Evolutionary conservation across 352 stramenopile species (phyloP), one percentile per base, ranked within the genome.

Genomic region (Pythium rishiriense): DNA sequence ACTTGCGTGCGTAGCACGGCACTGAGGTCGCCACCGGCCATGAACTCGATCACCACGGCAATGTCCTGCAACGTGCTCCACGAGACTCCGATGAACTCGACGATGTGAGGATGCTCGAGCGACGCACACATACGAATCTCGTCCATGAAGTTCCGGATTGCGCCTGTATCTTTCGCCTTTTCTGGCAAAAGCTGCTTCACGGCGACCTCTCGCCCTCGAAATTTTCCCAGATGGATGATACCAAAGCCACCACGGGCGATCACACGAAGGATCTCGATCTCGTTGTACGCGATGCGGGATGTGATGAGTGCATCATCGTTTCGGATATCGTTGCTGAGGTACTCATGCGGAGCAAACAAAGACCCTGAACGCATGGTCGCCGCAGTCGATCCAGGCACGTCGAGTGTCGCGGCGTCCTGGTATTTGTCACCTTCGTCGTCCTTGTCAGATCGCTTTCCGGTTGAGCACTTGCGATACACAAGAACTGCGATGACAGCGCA

Each of bases 81-180:
- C 15, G 58, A 54, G 19, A 79, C 24, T 1, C 72, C 72, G 14
- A 79, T 54, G 43, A 79, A 79, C 33, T 47, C 47, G 28, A 81
- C 73, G 39, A 81, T 69, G 9, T 71, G 68, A 1, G 70, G 70
- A 26, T 81, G 73, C 21, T 75, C 68, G 10, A 81, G 37, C 19
- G 54, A 52, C 2, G 73, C 58, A 37, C 73, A 78, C n/a, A 78
- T 62, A 3, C 69, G 64, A 28, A 78, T 75, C 57, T 78, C 71
- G 53, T 70, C 63, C 68, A 75, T 71, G 35, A 78, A 78, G 47
- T 42, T 77, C 22, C 48, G 51, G 22, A 68, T 65, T 4, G 46
- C 33, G 19, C 19, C 39, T 12, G 59, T 74, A 11, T 75, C 69
- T 2, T 61, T 68, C 6, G 66, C 55, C 26, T 65, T 72, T 9